These are phyloP conservation scores for Desmodesmus armatus DNA, from an alignment of 139 green algal genomes.

Conservation along the genomic window DNA sequence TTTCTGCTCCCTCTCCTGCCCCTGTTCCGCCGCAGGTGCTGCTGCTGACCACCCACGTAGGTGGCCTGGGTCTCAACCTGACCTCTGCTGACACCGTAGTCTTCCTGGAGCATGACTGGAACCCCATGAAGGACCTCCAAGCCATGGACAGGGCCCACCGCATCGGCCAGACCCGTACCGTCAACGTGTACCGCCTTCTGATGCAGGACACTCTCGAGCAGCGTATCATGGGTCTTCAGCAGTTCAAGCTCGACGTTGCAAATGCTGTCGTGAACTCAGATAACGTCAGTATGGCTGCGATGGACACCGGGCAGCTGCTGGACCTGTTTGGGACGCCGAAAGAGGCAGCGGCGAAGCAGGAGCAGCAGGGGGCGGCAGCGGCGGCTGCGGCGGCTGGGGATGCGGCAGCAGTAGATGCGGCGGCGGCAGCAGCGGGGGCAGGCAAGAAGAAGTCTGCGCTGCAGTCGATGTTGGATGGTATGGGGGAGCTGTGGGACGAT, in stretches of 20 bases:
- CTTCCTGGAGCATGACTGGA: constrained; percentile 99
- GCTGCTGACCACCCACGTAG: constrained; percentile 95
- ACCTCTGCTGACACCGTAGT: constrained; percentile 97
- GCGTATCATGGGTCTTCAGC: constrained; percentile 92
- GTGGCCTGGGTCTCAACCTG: constrained; percentile 96
- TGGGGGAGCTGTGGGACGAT: constrained; percentile 92
- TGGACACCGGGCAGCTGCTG: constrained; percentile 88
- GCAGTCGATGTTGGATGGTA: constrained; percentile 74
- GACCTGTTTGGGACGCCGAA: constrained; percentile 78
- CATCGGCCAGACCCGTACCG: constrained; percentile 92
- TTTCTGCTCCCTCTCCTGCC: too few relatives aligned
- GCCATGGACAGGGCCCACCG: constrained; percentile 98
- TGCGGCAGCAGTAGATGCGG: constrained; percentile 18
- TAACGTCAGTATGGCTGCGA: constrained; percentile 74
- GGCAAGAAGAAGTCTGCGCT: constrained; percentile 57
- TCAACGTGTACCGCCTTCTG: constrained; percentile 97
- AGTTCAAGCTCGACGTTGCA: constrained; percentile 97
- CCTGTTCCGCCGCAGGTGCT: constrained; percentile 82
- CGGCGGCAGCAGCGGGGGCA: constrained; percentile 24
- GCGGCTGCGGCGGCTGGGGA: neutral
- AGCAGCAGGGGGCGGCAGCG: neutral
- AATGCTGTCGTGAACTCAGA: constrained; percentile 84
- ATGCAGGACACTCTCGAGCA: constrained; percentile 79
- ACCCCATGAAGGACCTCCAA: constrained; percentile 97
- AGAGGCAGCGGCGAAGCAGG: constrained; percentile 23